phyloP scores from a whole-genome alignment of 345 rosid genomes.

The Eucalyptus cloeziana region DNA sequence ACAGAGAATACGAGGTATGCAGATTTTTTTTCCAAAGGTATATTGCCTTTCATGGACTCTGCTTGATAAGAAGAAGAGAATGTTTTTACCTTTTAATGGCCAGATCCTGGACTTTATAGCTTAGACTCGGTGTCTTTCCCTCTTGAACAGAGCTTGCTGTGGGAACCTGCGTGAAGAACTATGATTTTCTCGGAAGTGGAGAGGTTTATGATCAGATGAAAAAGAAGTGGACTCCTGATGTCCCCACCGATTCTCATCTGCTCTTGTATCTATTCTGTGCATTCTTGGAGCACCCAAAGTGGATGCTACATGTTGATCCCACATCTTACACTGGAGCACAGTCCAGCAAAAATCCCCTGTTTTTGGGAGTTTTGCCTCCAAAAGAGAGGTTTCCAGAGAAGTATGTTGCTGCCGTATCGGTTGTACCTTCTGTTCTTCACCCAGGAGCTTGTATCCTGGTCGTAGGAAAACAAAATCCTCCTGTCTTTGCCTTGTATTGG shows the following conservation, averaged over 20 bases:
- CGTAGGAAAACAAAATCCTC: constrained; percentile 58
- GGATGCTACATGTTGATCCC: constrained; percentile 97
- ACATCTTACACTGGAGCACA: constrained; percentile 71
- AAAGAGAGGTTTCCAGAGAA: constrained; percentile 94
- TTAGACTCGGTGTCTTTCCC: neutral
- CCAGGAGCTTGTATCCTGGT: constrained; percentile 83
- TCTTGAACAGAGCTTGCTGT: constrained; percentile 64
- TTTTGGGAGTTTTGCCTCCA: constrained; percentile 75
- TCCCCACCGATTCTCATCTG: constrained; percentile 86
- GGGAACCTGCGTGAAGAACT: constrained; percentile 93
- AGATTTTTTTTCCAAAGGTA: neutral
- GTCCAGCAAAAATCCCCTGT: constrained; percentile 76
- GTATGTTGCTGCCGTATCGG: constrained; percentile 56
- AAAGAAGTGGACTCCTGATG: constrained; percentile 72
- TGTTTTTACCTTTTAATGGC: neutral
- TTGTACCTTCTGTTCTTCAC: constrained; percentile 64
- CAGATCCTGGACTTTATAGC: neutral
- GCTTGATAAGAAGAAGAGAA: neutral
- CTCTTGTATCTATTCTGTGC: constrained; percentile 89
- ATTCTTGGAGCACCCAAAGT: constrained; percentile 87
- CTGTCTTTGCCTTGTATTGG: constrained; percentile 82
- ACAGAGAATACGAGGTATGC: constrained; percentile 63
- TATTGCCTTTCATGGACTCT: neutral
- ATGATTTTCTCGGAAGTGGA: constrained; percentile 61
- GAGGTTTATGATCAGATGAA: constrained; percentile 54